Conservation (phyloP, 768 basidiomycete genomes). For the Leccinum obscurum region DNA sequence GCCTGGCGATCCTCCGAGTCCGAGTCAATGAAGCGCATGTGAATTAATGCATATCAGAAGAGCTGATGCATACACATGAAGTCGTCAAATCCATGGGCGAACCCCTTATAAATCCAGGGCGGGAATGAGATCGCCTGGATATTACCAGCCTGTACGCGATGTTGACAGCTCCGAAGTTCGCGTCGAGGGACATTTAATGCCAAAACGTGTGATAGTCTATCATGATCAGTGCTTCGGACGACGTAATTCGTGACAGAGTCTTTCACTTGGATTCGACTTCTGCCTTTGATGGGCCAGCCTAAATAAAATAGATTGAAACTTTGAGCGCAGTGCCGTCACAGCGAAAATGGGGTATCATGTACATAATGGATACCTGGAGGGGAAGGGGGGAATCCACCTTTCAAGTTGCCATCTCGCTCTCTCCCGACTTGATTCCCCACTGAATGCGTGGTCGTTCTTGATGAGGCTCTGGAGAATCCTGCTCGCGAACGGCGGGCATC, state of each 20-base stretch:
- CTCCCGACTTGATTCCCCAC: conserved; percentile 10
- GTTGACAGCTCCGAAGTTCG: conserved; percentile 4
- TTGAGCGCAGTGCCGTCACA: not conserved
- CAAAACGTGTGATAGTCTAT: conserved; percentile 11
- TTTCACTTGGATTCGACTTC: conserved; percentile 10
- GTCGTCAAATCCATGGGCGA: conserved; percentile 15
- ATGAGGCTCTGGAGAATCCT: not conserved
- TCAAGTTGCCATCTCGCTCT: conserved; percentile 1
- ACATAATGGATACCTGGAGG: conserved; percentile 6
- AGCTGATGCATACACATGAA: conserved; percentile 13
- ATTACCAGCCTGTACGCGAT: conserved; percentile 9
- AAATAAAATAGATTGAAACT: too few species aligned
- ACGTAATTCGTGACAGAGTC: conserved; percentile 7
- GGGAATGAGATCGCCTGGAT: not conserved
- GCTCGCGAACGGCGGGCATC: too few species aligned
- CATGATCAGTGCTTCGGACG: not conserved
- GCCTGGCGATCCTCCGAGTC: conserved; percentile 15
- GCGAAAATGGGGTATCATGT: not conserved
- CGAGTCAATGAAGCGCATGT: conserved; percentile 12
- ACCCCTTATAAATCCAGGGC: conserved; percentile 5
- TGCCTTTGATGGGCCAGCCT: conserved; percentile 8
- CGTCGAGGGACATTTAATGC: conserved; percentile 7
- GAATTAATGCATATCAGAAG: conserved; percentile 4
- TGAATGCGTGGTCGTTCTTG: not conserved
- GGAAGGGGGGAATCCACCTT: not conserved